Base-by-base conservation (phyloP, 257 asterid species). In the Oldenlandia corymbosa region DNA sequence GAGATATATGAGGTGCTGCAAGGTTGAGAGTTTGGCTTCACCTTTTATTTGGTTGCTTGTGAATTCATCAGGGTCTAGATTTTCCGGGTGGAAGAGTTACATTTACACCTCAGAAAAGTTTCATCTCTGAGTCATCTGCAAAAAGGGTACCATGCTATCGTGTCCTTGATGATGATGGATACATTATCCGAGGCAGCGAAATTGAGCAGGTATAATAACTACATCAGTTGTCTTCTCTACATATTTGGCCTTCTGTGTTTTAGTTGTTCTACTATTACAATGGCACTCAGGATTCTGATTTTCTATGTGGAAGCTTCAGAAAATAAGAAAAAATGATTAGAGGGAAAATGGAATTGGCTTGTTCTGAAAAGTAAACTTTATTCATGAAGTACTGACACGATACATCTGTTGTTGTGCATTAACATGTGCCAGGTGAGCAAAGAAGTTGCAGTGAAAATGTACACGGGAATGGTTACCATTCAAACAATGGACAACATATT, bases 11-110 rank as follows among this genome's bases (percentile, higher is more conserved):
- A 26, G 16, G 31, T 11, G 7, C 12, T 10, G 32, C 39, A 39
- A 20, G 36, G 7, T 9, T 27, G 11, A n/a, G n/a, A 14, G 3
- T 2, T 23, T 54, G 58, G 21, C 11, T 54, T 17, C 39, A 5
- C 32, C 45, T n/a, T 31, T 56, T n/a, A 20, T 47, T 18, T n/a
- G 53, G 26, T 39, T 18, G 28, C 30, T 36, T 31, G 23, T 62
- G 54, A 26, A 39, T 54, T 60, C 23, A 45, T 64, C 84, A 89
- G 96, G 86, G 57, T 2, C 16, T 85, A 21, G 96, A 93, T 47
- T 90, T 93, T 58, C 95, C 97, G 12, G 99, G 97, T 39, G 99
- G 97, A 68, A 83, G 73, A 60, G 91, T 92, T 6, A 60, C 82
- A 23, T 83, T 85, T 31, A 90, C 88, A 13, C 55, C 81, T 32